phyloP scores from a whole-genome alignment of 2,329 filamentous ascomycete genomes.

The Fusarium virguliforme region DNA sequence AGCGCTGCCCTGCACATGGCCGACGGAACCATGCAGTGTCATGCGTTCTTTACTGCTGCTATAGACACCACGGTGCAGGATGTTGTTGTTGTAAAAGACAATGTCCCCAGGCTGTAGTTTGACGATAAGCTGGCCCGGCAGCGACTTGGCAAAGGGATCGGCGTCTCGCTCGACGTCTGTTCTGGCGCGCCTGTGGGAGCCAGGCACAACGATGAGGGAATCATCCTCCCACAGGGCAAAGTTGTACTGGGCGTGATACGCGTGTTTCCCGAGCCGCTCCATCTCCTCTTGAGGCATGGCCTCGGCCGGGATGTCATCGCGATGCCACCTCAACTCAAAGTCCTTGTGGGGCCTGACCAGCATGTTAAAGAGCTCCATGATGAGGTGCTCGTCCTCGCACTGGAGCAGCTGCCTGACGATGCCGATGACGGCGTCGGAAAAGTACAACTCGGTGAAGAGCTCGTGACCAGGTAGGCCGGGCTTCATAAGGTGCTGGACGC shows the following conservation, averaged over 20 bases:
- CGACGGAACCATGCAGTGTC: constrained; percentile 82
- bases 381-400: constrained; percentile 73
- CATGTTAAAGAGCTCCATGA: constrained; percentile 92
- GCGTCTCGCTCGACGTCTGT: constrained; percentile 80
- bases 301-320: constrained; percentile 83
- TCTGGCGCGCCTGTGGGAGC: constrained; percentile 79
- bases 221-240: constrained; percentile 83
- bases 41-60: constrained; percentile 71
- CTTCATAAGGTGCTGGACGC: constrained; percentile 88
- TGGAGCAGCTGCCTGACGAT: constrained; percentile 77
- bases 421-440: constrained; percentile 74
- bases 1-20: constrained; percentile 69
- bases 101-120: constrained; percentile 81
- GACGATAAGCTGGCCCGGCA: constrained; percentile 78
- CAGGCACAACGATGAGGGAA: constrained; percentile 83
- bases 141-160: constrained; percentile 72
- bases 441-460: constrained; percentile 80
- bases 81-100: constrained; percentile 93
- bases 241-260: constrained; percentile 90
- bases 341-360: constrained; percentile 80
- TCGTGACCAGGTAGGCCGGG: constrained; percentile 75
- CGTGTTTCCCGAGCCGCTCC: constrained; percentile 70
- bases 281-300: constrained; percentile 79
- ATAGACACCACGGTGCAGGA: constrained; percentile 82
- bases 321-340: constrained; percentile 87